A percentile compares a stretch with the other conserved stretches of the same genome.
phyloP scores from a whole-genome alignment of 805 yeast species.

The Monosporozyma yasuniensis region DNA sequence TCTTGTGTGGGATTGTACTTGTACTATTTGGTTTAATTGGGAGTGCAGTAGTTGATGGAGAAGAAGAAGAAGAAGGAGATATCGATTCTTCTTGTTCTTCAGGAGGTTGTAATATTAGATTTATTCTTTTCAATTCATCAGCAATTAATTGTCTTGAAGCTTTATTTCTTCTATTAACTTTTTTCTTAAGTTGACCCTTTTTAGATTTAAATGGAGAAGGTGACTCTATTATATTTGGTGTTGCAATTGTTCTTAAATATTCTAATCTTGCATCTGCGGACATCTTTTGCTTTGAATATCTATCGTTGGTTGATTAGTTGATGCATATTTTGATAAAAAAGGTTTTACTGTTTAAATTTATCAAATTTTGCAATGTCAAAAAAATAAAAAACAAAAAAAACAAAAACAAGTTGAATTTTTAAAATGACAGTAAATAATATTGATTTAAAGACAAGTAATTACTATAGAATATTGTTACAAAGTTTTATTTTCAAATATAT shows the following conservation, averaged over 20 bases:
- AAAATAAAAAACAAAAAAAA: no score
- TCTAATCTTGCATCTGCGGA: slow-evolving; percentile 19
- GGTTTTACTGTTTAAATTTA: no score
- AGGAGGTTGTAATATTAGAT: slow-evolving; percentile 6
- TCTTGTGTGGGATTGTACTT: slow-evolving; percentile 9
- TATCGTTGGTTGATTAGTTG: no score
- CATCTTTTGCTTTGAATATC: not conserved
- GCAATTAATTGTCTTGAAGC: slow-evolving; percentile 61
- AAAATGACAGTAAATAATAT: no score
- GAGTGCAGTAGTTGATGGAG: not conserved
- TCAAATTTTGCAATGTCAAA: no score
- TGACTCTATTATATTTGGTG: slow-evolving; percentile 12
- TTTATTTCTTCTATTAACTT: slow-evolving; percentile 56
- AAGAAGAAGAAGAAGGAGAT: not conserved
- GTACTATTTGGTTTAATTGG: not conserved
- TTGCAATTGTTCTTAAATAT: slow-evolving; percentile 21
- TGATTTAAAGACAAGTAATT: no score
- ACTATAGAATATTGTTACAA: no score
- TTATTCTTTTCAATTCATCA: slow-evolving; percentile 69
- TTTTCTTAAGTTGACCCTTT: slow-evolving; percentile 30
- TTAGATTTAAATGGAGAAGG: slow-evolving; percentile 54
- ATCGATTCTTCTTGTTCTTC: not conserved
- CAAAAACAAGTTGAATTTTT: no score
- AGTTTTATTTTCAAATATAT: no score
- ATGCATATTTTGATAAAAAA: no score